Percentiles rank a stretch among this genome's conserved stretches.
Evolutionary conservation across 225 moss, liverwort and hornwort species (phyloP).

Genomic region (Pseudoscleropodium purum): DNA sequence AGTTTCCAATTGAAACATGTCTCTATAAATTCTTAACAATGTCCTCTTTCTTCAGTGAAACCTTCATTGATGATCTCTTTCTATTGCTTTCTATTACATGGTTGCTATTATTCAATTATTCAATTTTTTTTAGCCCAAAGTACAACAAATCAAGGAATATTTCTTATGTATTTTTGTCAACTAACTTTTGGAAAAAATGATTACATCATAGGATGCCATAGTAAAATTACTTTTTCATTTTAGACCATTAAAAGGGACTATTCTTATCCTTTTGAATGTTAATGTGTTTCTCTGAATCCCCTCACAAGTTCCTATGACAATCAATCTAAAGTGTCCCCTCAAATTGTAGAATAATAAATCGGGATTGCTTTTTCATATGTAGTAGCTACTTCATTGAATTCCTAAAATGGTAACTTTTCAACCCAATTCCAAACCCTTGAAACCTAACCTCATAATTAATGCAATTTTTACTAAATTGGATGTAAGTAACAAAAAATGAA

Average conservation of each 20-base stretch:
- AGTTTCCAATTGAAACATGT: neutral
- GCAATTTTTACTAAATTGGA: neutral
- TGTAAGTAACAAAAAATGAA: neutral
- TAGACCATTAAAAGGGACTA: no score
- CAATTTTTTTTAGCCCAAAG: no score
- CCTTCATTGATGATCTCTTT: neutral
- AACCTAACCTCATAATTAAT: neutral
- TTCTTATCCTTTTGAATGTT: neutral
- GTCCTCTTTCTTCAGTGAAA: neutral
- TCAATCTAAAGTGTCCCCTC: neutral
- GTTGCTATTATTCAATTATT: neutral
- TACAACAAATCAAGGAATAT: neutral
- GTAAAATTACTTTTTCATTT: neutral
- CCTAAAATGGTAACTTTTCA: neutral
- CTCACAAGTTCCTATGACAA: neutral
- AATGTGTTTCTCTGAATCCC: neutral
- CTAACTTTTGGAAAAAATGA: neutral
- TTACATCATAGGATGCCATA: neutral
- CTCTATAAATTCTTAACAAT: rapidly evolving
- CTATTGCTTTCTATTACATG: neutral
- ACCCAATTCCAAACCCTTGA: neutral
- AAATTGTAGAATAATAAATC: neutral
- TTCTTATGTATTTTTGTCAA: neutral
- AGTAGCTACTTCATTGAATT: neutral
- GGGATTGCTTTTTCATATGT: neutral